Evolutionary conservation across 768 basidiomycete genomes (phyloP), one percentile per base, ranked within the genome.

Genomic region (Zangia roseola): DNA sequence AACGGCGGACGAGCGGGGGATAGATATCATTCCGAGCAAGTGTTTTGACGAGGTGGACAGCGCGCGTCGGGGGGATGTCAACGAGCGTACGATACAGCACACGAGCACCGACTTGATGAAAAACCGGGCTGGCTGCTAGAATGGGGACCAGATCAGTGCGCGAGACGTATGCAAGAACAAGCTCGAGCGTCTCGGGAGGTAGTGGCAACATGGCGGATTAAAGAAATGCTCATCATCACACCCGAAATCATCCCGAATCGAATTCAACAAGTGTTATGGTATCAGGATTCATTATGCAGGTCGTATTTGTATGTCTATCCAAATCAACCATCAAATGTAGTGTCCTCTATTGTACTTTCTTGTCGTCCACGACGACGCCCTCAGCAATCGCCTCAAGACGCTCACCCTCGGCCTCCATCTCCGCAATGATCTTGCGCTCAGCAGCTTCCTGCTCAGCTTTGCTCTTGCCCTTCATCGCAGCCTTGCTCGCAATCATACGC

Each of bases 341-440:
- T 36, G 12, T 3, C 35, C 25, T 43, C 47, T 61, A 68, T 37
- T 67, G 65, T 3, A 61, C 63, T 39, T 69, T 67, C 58, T 67
- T 67, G 3, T 28, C 30, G 5, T 36, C 31, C 10, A n/a, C 3
- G 6, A 44, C 2, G 52, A 61, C 74, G 64, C 51, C 68, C 47
- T 69, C 69, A 0, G 75, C 80, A 38, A 76, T 74, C 1, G 81
- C 80, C 69, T 90, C 91, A 6, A 86, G 85, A 38, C 71, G 75
- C 13, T 81, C 63, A 20, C 90, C 90, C 65, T 90, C 89, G 13
- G 75, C 74, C 69, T 91, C 88, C 10, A 86, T 79, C 70, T 90
- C 83, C 0, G 69, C 82, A 57, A 86, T 71, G 42, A 91, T 67
- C 57, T 78, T 75, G 58, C 74, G 74, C 72, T 90, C 87, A 19